These are phyloP conservation scores for Trichophyton benhamiae DNA, from an alignment of 2,329 filamentous ascomycete genomes.

Conservation along the genomic window DNA sequence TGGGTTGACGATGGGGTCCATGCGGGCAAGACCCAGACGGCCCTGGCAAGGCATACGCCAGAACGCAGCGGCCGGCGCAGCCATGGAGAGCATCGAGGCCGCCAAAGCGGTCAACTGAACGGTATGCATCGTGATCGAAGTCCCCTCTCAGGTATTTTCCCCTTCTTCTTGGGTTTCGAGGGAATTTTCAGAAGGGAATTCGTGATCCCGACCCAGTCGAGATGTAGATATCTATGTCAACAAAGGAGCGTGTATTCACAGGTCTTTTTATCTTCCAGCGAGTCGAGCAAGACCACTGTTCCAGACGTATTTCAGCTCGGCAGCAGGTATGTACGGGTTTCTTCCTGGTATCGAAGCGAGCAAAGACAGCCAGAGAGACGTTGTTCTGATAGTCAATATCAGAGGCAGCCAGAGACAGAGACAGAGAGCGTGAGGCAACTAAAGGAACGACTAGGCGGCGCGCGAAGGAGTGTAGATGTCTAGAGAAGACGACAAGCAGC, in stretches of 20 bases:
- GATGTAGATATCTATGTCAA: background rate
- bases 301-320: background rate
- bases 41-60: conserved; percentile 82
- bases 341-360: background rate
- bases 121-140: conserved; percentile 7
- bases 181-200: background rate
- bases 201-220: conserved; percentile 6
- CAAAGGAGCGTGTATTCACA: background rate
- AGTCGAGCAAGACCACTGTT: background rate
- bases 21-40: conserved; percentile 53
- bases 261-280: background rate
- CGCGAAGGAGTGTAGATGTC: conserved; percentile 2
- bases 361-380: background rate
- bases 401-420: background rate
- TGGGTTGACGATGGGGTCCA: conserved; percentile 64
- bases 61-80: conserved; percentile 49
- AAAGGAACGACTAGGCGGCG: conserved; percentile 5
- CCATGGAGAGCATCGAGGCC: conserved; percentile 5
- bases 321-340: background rate
- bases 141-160: background rate
- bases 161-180: background rate
- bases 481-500: background rate
- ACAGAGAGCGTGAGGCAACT: background rate
- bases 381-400: conserved; percentile 5
- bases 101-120: conserved; percentile 6